Percentiles rank a stretch among this genome's conserved stretches.
Evolutionary conservation across 768 basidiomycete genomes (phyloP).

Genomic region (Gloeostereum incarnatum): DNA sequence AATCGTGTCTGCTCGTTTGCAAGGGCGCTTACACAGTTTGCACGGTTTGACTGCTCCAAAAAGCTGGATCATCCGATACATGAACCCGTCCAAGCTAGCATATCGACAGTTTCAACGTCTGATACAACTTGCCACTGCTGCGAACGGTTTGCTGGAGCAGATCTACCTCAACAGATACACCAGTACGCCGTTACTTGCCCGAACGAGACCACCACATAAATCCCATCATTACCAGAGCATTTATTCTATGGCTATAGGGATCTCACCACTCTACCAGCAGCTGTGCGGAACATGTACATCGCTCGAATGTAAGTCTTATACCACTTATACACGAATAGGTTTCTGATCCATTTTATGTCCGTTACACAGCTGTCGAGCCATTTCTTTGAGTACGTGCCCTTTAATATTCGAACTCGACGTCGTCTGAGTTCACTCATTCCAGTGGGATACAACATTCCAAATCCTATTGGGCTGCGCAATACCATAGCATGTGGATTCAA

Average conservation of each 20-base stretch:
- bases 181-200: slow-evolving; percentile 13
- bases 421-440: neutral
- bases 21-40: slow-evolving; percentile 13
- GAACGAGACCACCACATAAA: neutral
- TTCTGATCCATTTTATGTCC: neutral
- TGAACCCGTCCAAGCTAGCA: slow-evolving; percentile 11
- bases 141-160: slow-evolving; percentile 16
- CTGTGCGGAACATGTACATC: slow-evolving; percentile 27
- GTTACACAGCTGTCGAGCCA: slow-evolving; percentile 32
- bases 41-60: slow-evolving; percentile 44
- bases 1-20: slow-evolving; percentile 23
- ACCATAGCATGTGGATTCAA: slow-evolving; percentile 11
- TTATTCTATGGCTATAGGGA: slow-evolving; percentile 17
- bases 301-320: slow-evolving; percentile 34
- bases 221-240: slow-evolving; percentile 14
- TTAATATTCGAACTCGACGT: neutral
- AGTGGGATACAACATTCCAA: slow-evolving; percentile 25
- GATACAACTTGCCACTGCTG: slow-evolving; percentile 12
- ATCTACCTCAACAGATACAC: slow-evolving; percentile 17
- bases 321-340: neutral
- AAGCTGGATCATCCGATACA: slow-evolving; percentile 32
- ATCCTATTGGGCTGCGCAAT: no score
- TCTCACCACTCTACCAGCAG: slow-evolving; percentile 10
- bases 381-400: slow-evolving; percentile 33
- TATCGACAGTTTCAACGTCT: slow-evolving; percentile 11